Percentiles rank a stretch among this genome's conserved stretches.
Conservation (phyloP, 495 filamentous ascomycete genomes). For the Neurospora sublineolata region DNA sequence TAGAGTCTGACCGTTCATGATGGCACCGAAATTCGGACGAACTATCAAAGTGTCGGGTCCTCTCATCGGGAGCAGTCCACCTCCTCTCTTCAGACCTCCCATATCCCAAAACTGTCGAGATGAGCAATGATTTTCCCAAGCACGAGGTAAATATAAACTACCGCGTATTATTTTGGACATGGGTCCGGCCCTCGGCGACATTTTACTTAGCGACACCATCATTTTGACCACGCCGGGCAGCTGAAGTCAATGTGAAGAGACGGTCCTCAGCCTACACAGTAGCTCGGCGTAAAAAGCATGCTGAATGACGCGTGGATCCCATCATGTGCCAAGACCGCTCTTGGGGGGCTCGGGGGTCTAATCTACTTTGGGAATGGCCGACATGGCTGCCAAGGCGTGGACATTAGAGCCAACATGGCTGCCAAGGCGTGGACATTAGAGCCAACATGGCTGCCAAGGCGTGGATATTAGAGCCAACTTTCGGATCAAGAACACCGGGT, state of each 20-base stretch:
- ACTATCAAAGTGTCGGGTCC: background rate
- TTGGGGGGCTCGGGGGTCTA: background rate
- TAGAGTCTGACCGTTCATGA: background rate
- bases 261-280: too few relatives aligned
- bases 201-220: background rate
- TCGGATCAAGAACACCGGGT: background rate
- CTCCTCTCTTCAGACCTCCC: background rate
- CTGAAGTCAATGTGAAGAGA: background rate
- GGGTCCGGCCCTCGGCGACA: background rate
- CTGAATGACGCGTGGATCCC: background rate
- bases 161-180: background rate
- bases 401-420: too few relatives aligned
- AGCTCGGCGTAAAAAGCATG: too few relatives aligned
- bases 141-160: background rate
- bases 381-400: background rate
- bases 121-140: background rate
- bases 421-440: background rate
- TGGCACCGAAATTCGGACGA: background rate
- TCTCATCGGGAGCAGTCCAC: background rate
- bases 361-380: background rate
- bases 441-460: background rate
- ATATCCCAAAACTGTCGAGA: background rate
- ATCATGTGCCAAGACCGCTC: background rate
- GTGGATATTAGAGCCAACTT: background rate
- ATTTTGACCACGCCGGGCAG: background rate